Evolutionary conservation across 2,329 filamentous ascomycete genomes (phyloP), one percentile per base, ranked within the genome.

Genomic region (Monosporascus sp.): DNA sequence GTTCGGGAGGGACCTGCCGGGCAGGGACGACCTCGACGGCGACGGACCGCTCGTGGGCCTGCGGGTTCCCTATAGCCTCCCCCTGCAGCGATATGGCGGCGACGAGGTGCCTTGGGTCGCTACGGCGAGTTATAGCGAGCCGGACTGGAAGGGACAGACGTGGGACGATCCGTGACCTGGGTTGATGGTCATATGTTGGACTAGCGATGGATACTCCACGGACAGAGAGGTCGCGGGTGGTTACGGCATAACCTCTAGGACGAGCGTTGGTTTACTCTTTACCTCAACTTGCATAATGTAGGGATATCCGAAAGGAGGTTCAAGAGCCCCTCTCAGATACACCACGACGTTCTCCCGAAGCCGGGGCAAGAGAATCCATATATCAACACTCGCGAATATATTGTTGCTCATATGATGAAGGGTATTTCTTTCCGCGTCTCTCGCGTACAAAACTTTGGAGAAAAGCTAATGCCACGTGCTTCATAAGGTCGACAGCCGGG

Each of bases 61-160:
- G 27, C 80, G 91, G 17, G 85, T 96, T 72, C 90, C 91, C n/a
- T 96, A 96, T 69, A 85, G 85, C 69, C 71, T 92, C 7, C 91
- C 91, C 0, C 68, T 96, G 27, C 82, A 82, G 48, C 74, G 74
- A 7, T 96, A 96, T 63, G 73, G 67, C 0, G 58, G 69, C 7
- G 68, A 71, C 5, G 90, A 95, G 64, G 73, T 79, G 47, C 91
- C 91, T 1, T 96, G 91, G 92, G 89, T 88, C 55, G 86, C 87
- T 3, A 85, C 82, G 2, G 73, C 77, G 63, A 65, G 64, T 1
- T 79, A 92, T 64, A 54, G 56, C 0, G 80, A 86, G 63, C 82
- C 80, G 14, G 90, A 93, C 71, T 83, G 82, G 74, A 75, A 66
- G 59, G 81, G 80, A 1, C 61, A 62, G 43, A 52, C 59, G 16